Percentiles rank a stretch among this genome's conserved stretches.
Conservation (phyloP, 306 rosid species). For the Rosa rugosa region DNA sequence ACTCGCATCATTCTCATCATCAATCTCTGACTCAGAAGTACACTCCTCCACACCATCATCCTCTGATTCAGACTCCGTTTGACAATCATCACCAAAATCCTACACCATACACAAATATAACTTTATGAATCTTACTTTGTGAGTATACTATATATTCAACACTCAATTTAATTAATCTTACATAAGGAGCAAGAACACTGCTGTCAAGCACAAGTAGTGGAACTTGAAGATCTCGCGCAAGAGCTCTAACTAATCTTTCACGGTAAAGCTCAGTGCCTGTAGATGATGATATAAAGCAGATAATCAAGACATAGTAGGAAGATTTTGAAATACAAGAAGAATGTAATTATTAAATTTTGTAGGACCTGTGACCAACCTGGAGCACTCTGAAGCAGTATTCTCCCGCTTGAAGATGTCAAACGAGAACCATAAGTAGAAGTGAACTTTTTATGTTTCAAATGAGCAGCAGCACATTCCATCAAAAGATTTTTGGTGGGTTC, state of each 20-base stretch:
- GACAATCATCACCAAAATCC: constrained; percentile 81
- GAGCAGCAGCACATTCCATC: constrained; percentile 86
- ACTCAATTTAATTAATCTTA: constrained; percentile 38
- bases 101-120: constrained; percentile 38
- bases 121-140: constrained; percentile 2
- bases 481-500: constrained; percentile 76
- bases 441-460: constrained; percentile 60
- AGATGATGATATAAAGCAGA: constrained; percentile 24
- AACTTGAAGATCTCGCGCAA: constrained; percentile 81
- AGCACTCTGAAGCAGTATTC: constrained; percentile 85
- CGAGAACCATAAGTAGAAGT: constrained; percentile 68
- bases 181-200: constrained; percentile 88
- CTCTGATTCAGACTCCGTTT: constrained; percentile 75
- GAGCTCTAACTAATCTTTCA: constrained; percentile 89
- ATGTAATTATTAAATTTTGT: constrained; percentile 13
- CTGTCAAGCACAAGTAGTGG: constrained; percentile 86
- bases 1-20: constrained; percentile 64
- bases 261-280: constrained; percentile 95
- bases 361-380: constrained; percentile 66
- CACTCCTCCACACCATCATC: constrained; percentile 73
- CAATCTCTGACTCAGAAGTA: constrained; percentile 73
- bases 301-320: constrained; percentile 12
- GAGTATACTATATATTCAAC: not conserved
- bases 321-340: constrained; percentile 5
- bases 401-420: constrained; percentile 83